These are phyloP conservation scores for Juncus inflexus DNA, from an alignment of 176 grass and related monocot species.

Conservation along the genomic window DNA sequence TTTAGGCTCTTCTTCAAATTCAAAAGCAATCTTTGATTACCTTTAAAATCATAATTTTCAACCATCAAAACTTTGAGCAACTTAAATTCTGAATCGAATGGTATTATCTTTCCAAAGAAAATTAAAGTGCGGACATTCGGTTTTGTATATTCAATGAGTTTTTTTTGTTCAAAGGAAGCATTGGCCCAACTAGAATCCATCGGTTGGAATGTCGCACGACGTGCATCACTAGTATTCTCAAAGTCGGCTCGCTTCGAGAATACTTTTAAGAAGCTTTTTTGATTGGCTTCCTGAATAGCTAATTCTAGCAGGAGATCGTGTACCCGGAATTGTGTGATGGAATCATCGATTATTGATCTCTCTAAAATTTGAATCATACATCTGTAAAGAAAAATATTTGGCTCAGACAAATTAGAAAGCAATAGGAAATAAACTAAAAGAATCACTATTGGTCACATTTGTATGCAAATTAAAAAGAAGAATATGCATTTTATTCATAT, in stretches of 20 bases:
- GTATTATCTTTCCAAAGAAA: slow-evolving; percentile 1
- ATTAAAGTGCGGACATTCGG: background rate
- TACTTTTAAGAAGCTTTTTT: background rate
- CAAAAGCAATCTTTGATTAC: background rate
- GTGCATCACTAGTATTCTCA: too few species aligned
- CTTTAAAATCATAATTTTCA: background rate
- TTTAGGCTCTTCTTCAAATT: background rate
- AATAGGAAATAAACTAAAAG: background rate
- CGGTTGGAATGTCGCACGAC: background rate
- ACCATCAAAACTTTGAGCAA: too few species aligned
- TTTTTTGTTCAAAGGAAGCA: background rate
- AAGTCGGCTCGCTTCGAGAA: background rate
- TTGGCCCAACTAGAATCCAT: background rate
- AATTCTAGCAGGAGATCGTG: slow-evolving; percentile 4
- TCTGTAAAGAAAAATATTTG: background rate
- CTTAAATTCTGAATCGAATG: background rate
- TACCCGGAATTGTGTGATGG: background rate
- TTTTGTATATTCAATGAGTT: too few species aligned
- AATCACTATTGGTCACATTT: too few species aligned
- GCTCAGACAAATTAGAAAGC: background rate
- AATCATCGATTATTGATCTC: background rate
- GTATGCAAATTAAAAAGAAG: too few species aligned
- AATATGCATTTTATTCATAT: too few species aligned
- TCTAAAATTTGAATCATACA: background rate
- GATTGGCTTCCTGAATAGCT: background rate